Base-by-base conservation (phyloP, 2,329 filamentous ascomycete species). In the Seiridium cupressi region DNA sequence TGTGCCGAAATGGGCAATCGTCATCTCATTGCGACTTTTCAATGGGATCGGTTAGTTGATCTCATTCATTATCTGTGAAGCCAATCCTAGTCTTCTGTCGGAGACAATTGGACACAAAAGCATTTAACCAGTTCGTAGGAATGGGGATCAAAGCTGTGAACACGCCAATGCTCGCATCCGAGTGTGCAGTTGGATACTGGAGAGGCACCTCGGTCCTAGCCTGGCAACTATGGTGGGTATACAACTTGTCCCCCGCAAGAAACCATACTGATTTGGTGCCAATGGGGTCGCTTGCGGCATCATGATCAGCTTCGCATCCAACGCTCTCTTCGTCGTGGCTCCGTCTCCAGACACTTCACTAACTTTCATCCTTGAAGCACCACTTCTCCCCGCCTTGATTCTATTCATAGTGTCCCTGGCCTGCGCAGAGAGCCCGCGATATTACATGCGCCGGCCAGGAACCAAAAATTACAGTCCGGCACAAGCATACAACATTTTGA, bases 131-230 rank as follows among this genome's bases (percentile, higher is more conserved):
- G 8, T 3, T 38, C 5, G 11, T 18, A 73, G 79, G 76, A 1
- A 81, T 81, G 79, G 79, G 79, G 0, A 73, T 81, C 38, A 81
- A 81, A 61, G 79, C 79, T 0, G 78, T 81, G 38, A 81, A 77
- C 44, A 78, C 79, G 0, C 76, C 79, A 0, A 80, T 81, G 18
- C 69, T 81, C 2, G 79, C 78, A 3, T 77, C 76, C 7, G 79
- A 81, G 64, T 79, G 77, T 0, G 76, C 79, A 0, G 72, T 80
- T 13, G 76, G 77, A 0, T 80, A 76, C 61, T 81, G 79, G 79
- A 72, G 79, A 66, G 79, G 79, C 1, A 79, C 77, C 8, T 77
- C 76, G 1, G 77, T 80, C 11, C 70, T 81, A 0, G 77, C 76
- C 4, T 81, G 79, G 79, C 79, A 81, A 46, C 66, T 81, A 2